Evolutionary conservation across 2,329 filamentous ascomycete genomes (phyloP), one percentile per base, ranked within the genome.

Genomic region (Fusarium azukiicola): DNA sequence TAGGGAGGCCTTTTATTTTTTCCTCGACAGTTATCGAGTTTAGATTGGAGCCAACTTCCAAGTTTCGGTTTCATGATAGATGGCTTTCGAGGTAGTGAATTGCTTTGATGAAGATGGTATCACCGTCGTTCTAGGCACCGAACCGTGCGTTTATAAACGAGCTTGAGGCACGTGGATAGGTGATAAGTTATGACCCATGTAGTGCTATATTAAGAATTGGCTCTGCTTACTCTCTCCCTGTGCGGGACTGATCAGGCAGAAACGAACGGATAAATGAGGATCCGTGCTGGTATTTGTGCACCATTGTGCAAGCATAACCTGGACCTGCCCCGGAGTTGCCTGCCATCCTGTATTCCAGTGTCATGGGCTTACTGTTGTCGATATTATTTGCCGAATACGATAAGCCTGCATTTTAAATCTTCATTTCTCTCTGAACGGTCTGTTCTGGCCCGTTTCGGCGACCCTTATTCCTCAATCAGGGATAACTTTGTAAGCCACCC

Each of bases 1-100:
- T 58, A 58, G 19, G 54, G 54, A 58, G 54, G 54, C 10, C 11
- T 58, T 58, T 58, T 58, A 58, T 40, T 40, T 21, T 17, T 58
- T 8, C 54, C 54, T 40, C 21, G 13, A 40, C 38, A 32, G 40
- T n/a, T 6, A 36, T 23, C 36, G 36, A 58, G 54, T 36, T 21
- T 40, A 8, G 54, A 58, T 23, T 58, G 36, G 40, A 58, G 54
- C 54, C 36, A 58, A 13, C 54, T 9, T 8, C 54, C 36, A 21
- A 58, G 54, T 58, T 58, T 58, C 54, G 36, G 9, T 38, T 58
- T 58, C 54, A 58, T 58, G 54, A n/a, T 12, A 9, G 13, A 40
- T 23, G 16, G 19, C 11, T 32, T 32, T 32, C 27, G 27, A 32
- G 27, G 27, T 32, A 32, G 27, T 32, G 27, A 32, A 32, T 32